Conservation (phyloP, 257 asterid species). For the Jacaranda copaia region DNA sequence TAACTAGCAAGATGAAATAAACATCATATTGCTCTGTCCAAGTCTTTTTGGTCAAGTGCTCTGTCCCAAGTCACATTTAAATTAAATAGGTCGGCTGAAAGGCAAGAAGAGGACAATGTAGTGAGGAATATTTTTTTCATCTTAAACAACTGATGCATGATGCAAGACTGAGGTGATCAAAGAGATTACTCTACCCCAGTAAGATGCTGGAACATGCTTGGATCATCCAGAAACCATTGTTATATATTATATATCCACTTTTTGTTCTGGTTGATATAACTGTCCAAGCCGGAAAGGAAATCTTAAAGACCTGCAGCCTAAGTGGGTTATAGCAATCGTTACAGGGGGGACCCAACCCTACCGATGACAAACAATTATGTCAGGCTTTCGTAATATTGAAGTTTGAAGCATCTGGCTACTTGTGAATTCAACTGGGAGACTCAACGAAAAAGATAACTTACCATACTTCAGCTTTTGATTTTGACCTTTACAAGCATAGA, state of each 20-base stretch:
- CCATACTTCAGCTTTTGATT: background rate
- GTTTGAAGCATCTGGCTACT: constrained; percentile 5
- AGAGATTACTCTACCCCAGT: constrained; percentile 52
- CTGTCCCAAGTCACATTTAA: constrained; percentile 31
- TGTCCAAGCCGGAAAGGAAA: constrained; percentile 44
- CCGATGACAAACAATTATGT: constrained; percentile 26
- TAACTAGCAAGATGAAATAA: background rate
- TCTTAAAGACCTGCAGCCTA: constrained; percentile 25
- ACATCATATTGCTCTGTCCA: background rate
- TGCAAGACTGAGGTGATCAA: constrained; percentile 30
- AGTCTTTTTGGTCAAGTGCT: background rate
- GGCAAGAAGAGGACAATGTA: constrained; percentile 33
- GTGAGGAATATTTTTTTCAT: constrained; percentile 26
- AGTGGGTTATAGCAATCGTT: constrained; percentile 43
- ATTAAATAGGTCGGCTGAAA: constrained; percentile 6
- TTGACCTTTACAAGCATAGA: background rate
- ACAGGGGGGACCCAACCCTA: constrained; percentile 29
- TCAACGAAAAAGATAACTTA: background rate
- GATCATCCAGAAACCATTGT: constrained; percentile 34
- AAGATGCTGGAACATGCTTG: constrained; percentile 47
- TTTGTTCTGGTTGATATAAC: constrained; percentile 35
- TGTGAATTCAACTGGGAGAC: constrained; percentile 7
- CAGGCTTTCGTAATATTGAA: constrained; percentile 22
- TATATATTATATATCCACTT: constrained; percentile 5
- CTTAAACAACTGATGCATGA: constrained; percentile 36